Evolutionary conservation across 768 basidiomycete genomes (phyloP).

Genomic region (Suillus fuscotomentosus): DNA sequence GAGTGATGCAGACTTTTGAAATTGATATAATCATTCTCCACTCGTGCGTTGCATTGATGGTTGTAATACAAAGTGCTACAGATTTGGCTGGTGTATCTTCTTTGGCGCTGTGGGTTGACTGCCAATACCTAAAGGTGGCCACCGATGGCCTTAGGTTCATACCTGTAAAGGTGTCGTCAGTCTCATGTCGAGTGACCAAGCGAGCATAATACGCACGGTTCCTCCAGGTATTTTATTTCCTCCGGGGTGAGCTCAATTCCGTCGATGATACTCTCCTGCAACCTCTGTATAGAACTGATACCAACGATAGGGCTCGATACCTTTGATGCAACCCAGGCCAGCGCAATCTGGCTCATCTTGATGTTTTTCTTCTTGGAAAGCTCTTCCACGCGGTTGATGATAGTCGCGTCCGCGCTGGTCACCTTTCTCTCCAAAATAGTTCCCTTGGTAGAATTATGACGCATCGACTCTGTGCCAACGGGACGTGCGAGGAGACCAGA

Average conservation of each 20-base stretch:
- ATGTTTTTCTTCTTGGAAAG: slow-evolving; percentile 38
- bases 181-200: background rate
- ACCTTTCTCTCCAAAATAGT: slow-evolving; percentile 22
- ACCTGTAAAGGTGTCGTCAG: slow-evolving; percentile 13
- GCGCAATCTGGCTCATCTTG: slow-evolving; percentile 45
- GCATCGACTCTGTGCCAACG: slow-evolving; percentile 22
- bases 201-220: slow-evolving; percentile 19
- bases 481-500: slow-evolving; percentile 40
- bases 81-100: background rate
- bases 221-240: slow-evolving; percentile 30
- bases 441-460: slow-evolving; percentile 16
- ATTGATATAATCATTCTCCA: background rate
- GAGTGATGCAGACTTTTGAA: background rate
- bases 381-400: slow-evolving; percentile 40
- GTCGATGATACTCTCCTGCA: slow-evolving; percentile 29
- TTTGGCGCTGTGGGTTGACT: background rate
- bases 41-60: background rate
- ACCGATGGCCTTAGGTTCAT: slow-evolving; percentile 19
- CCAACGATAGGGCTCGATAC: slow-evolving; percentile 46
- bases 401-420: slow-evolving; percentile 30
- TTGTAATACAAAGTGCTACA: background rate
- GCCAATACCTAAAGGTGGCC: background rate
- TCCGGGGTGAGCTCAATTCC: slow-evolving; percentile 24
- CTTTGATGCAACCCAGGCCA: slow-evolving; percentile 42
- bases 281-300: slow-evolving; percentile 29